Evolutionary conservation across 768 basidiomycete species (phyloP), one percentile per base, ranked within the genome.

Genomic region (Termitomyces sp.): DNA sequence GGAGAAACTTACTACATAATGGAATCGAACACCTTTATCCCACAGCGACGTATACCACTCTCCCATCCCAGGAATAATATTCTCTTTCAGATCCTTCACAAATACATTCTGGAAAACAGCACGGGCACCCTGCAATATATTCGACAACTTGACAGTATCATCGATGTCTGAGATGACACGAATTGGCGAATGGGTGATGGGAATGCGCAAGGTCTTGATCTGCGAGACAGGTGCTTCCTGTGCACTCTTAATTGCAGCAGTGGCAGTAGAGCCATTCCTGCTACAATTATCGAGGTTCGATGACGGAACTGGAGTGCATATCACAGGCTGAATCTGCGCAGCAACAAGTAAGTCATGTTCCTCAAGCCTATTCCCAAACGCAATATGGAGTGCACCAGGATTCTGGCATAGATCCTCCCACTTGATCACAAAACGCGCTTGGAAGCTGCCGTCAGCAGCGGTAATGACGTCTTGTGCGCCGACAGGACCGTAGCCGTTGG

Each of bases 161-260:
- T 98, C 95, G 46, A 98, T 89, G 66, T 98, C 95, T 8, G 93
- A 95, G 14, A 98, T 88, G 56, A 96, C 82, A 18, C 92, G 86
- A 14, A 95, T 72, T 2, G 82, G 80, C 2, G 82, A 81, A 65
- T 85, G 75, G 0, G 87, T 82, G 38, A 93, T 77, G 6, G 83
- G 75, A 20, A 83, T 72, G 13, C 72, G 71, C 5, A 79, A 63
- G 1, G 70, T 68, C 28, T 71, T 71, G 7, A 69, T 68, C 62
- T 59, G 33, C 41, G 55, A 59, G 55, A 55, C 28, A 20, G 23
- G 55, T 4, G 33, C 0, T 26, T 46, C 43, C 32, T 50, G 55
- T 4, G 46, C 13, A 5, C 33, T 30, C 33, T 20, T n/a, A 50
- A 44, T 36, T 10, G 51, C 14, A 35, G 18, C 16, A 44, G 20